Evolutionary conservation across 2,329 filamentous ascomycete species (phyloP), one percentile per base, ranked within the genome.

Genomic region (Curvularia spicifera): DNA sequence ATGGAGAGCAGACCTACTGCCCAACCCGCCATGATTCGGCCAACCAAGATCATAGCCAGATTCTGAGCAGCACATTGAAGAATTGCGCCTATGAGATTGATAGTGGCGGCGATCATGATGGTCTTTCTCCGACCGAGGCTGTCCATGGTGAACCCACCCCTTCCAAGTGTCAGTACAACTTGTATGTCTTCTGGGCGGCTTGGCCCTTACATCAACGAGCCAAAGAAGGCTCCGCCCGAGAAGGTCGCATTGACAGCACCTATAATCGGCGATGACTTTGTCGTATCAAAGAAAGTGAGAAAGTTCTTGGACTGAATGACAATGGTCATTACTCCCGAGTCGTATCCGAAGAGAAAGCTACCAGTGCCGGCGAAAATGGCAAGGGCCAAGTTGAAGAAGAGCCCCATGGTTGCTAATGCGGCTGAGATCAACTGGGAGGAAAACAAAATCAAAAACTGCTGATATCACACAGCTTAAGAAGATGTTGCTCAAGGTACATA

Each of bases 241-340:
- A 88, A 89, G 24, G 87, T 87, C 57, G 85, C 85, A 68, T 87
- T 86, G 70, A 89, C 85, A 20, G 86, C 86, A 10, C 87, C 87
- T 55, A 88, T 79, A 50, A 86, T 82, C 5, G 82, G 76, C 66
- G 81, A 81, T 1, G 77, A 78, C 26, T 74, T 80, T 1, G 68
- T 72, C 4, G 83, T 84, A 39, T 85, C 76, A 75, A 89, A 89
- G 68, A 83, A 85, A 1, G 69, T 57, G 18, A 87, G 79, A 71
- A 89, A 88, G 65, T 85, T 78, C 28, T 79, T 77, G 9, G 81
- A 83, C n/a, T 80, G 79, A 53, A 86, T 85, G 58, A 85, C 85
- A 69, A 85, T 79, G 0, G 76, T 76, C 76, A 78, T 78, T 13
- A 78, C 74, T 65, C 72, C 74, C 35, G 67, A 69, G 60, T 78